phyloP scores from a whole-genome alignment of 495 filamentous ascomycete species.

The Podospora tetraspora region DNA sequence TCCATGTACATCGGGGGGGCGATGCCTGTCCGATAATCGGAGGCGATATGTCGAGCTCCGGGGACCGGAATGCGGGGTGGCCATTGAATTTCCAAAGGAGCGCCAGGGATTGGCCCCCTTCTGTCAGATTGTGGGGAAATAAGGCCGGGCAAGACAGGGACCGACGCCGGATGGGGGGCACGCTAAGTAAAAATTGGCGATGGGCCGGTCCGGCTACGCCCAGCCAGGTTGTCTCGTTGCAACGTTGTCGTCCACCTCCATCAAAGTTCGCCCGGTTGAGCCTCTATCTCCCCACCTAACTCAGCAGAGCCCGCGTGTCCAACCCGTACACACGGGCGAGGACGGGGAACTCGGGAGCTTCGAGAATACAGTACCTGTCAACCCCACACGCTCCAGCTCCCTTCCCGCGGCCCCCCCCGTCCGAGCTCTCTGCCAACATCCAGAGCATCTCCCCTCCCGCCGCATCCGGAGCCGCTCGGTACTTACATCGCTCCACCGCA shows the following conservation, averaged over 20 bases:
- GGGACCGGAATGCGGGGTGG: slow-evolving; percentile 38
- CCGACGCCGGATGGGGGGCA: background rate
- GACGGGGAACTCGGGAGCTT: background rate
- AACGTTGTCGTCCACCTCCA: background rate
- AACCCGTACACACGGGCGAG: background rate
- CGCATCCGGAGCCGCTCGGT: background rate
- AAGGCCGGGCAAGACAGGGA: background rate
- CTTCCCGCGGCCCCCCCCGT: background rate
- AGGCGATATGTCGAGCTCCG: slow-evolving; percentile 25
- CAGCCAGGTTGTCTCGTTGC: background rate
- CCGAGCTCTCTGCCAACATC: background rate
- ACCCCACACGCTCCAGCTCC: background rate
- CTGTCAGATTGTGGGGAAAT: background rate
- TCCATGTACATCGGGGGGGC: slow-evolving; percentile 8
- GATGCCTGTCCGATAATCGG: slow-evolving; percentile 28
- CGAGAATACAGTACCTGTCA: background rate
- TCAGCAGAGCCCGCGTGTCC: background rate
- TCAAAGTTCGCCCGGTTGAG: background rate
- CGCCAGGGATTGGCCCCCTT: slow-evolving; percentile 23
- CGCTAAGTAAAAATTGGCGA: background rate
- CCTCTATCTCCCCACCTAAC: background rate
- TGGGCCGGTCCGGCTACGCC: background rate
- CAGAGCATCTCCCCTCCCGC: background rate
- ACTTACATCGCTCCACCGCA: background rate
- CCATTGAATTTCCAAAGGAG: slow-evolving; percentile 29